Conservation (phyloP, 1,139 yeast genomes). For the Debaryomyces fabryi region DNA sequence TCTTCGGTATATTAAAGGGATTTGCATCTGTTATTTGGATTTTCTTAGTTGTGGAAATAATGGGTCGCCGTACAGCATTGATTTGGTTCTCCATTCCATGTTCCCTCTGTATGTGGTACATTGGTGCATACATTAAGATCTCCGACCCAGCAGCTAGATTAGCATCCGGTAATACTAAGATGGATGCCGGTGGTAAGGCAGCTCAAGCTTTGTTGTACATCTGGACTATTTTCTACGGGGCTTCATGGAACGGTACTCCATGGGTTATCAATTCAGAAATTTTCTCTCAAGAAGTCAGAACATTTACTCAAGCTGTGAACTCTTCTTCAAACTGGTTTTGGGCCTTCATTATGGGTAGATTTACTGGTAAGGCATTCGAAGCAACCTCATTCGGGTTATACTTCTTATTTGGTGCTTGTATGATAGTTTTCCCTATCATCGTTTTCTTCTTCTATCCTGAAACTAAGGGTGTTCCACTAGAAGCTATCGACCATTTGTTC, state of each 20-base stretch:
- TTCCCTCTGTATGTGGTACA: constrained; percentile 50
- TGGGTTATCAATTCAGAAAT: constrained; percentile 52
- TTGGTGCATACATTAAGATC: constrained; percentile 51
- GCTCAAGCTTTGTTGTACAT: constrained; percentile 52
- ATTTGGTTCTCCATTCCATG: constrained; percentile 46
- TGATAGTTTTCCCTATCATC: constrained; percentile 36
- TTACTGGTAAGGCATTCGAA: constrained; percentile 45
- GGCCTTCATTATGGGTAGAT: constrained; percentile 52
- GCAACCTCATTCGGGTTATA: constrained; percentile 46
- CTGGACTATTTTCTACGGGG: constrained; percentile 48
- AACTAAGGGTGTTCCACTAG: constrained; percentile 47
- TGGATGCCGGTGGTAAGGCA: constrained; percentile 45
- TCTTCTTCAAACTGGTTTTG: constrained; percentile 53
- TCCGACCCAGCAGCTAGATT: constrained; percentile 36
- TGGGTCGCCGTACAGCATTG: constrained; percentile 52
- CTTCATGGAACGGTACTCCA: constrained; percentile 52
- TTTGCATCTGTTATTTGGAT: constrained; percentile 47
- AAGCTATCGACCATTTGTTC: constrained; percentile 45
- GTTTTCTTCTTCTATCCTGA: constrained; percentile 46
- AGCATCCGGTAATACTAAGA: constrained; percentile 23
- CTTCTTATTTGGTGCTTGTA: constrained; percentile 44
- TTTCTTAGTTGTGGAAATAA: constrained; percentile 45
- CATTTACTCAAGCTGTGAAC: constrained; percentile 45
- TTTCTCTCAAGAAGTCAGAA: constrained; percentile 44
- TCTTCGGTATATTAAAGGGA: constrained; percentile 56